Evolutionary conservation across 2,329 filamentous ascomycete genomes (phyloP).

Genomic region (Cercospora berteroae): DNA sequence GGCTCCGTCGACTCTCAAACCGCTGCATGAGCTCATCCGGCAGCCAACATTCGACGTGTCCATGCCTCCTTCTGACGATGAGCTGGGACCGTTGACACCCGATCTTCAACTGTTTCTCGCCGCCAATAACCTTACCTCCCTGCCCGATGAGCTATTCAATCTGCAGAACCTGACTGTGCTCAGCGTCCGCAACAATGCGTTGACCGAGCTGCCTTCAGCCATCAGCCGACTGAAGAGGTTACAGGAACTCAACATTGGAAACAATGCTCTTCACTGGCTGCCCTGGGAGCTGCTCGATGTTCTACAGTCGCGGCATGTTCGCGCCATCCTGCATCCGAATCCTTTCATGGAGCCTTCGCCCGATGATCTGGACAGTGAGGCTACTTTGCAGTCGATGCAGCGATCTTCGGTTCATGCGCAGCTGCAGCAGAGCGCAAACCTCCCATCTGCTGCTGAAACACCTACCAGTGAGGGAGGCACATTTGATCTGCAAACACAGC

Average conservation of each 20-base stretch:
- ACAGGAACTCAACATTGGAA: conserved; percentile 62
- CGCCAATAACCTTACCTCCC: conserved; percentile 55
- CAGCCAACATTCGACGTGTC: conserved; percentile 31
- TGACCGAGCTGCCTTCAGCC: conserved; percentile 60
- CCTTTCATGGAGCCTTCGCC: conserved; percentile 47
- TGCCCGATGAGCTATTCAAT: conserved; percentile 62
- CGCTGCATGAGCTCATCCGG: conserved; percentile 47
- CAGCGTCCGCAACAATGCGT: conserved; percentile 63
- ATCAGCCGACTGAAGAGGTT: conserved; percentile 60
- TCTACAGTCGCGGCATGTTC: conserved; percentile 48
- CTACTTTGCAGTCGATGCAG: not conserved
- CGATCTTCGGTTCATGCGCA: not conserved
- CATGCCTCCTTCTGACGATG: conserved; percentile 50
- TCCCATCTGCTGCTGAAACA: conserved; percentile 16
- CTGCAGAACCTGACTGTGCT: conserved; percentile 63
- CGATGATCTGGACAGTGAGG: conserved; percentile 16
- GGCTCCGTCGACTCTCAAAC: conserved; percentile 57
- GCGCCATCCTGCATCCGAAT: conserved; percentile 62
- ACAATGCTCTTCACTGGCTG: conserved; percentile 60
- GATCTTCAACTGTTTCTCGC: conserved; percentile 61
- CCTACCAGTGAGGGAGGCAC: conserved; percentile 12
- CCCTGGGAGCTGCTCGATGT: conserved; percentile 63
- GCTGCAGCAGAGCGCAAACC: conserved; percentile 21
- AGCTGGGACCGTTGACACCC: conserved; percentile 60
- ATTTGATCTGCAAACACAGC: conserved; percentile 22